Base-by-base conservation (phyloP, 2,329 filamentous ascomycete species). In the Fusarium dimerum region DNA sequence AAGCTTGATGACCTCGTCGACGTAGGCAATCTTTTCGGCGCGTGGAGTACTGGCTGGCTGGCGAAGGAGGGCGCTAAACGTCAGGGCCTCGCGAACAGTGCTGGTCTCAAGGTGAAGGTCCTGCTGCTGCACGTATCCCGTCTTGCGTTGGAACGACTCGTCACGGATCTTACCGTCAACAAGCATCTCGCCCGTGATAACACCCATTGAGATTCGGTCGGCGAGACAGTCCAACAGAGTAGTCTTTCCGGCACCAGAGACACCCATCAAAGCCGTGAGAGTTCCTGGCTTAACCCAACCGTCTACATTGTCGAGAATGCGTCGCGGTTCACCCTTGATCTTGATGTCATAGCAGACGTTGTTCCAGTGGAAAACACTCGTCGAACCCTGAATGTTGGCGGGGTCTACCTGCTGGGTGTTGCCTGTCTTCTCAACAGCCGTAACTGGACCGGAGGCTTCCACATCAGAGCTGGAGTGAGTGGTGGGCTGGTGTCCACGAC, bases 241-340 rank as follows among this genome's bases (percentile, higher is more conserved):
- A 0, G 87, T 89, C 66, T 89, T 90, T 48, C 87, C 69, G 4
- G 69, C 69, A 8, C 69, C 69, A 0, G 69, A 70, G 1, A 68
- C 67, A 26, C 69, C 85, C 87, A 89, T 90, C 0, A 89, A 76
- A 11, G 86, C 87, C 7, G 87, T 90, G 13, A 89, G 72, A 15
- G 86, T 89, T 47, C 87, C 87, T 1, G 87, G 87, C 68, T 89
- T 88, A 47, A 90, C 86, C 85, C 86, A 90, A 11, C 88, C 87
- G 62, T 89, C 84, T 3, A 90, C 85, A 46, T 88, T 75, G 55
- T 90, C 83, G 20, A 90, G 73, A 63, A 92, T 85, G 10, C 85
- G 80, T 34, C 87, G 78, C 1, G 76, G 71, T 57, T 88, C 81
- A 62, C 88, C 88, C 48, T 71, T 72, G 68, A 90, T 87, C 63